Base-by-base conservation (phyloP, 495 filamentous ascomycete genomes). In the Hapsidospora chrysogenum region DNA sequence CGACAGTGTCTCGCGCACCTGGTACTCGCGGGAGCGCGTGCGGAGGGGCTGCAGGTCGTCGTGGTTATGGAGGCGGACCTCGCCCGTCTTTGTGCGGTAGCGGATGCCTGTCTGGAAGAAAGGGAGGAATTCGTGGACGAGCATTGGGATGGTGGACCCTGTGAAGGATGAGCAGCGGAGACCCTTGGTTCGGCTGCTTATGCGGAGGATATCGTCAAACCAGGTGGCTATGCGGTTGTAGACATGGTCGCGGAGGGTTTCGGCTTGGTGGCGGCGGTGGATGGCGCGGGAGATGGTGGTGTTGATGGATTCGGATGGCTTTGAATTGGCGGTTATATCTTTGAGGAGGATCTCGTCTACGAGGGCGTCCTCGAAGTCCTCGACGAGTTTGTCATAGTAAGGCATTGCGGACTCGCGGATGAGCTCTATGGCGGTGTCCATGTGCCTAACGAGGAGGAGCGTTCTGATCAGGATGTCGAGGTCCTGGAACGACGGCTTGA, bases 41-140 rank as follows among this genome's bases (percentile, higher is more conserved):
- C 23, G 11, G 11, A 26, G 23, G 11, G 23, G 11, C 23, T 26
- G 23, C 6, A 26, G 6, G 23, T 11, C 23, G 6, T 11, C 11
- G 11, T 26, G 11, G n/a, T 51, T 44, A 5, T 29, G 3, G 9
- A 54, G 19, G 4, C 33, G 23, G 19, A 60, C 46, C 33, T 41
- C 18, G 8, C 60, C 58, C 1, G 42, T 43, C 0, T 33, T 11
- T 2, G 49, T 61, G 19, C 29, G 17, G 34, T 64, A 66, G 3
- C 17, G 6, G 39, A 59, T 43, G 0, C 35, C 35, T 14, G 49
- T 45, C 0, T 58, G 64, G 10, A 74, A 38, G 29, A 71, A 66
- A 30, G 56, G 54, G 7, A 38, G 41, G 54, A 71, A 76, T 43
- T 69, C 62, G 40, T 60, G 53, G 1, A 67, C 40, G 25, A 63